phyloP scores from a whole-genome alignment of 2,329 filamentous ascomycete genomes.

The Annulohypoxylon truncatum region DNA sequence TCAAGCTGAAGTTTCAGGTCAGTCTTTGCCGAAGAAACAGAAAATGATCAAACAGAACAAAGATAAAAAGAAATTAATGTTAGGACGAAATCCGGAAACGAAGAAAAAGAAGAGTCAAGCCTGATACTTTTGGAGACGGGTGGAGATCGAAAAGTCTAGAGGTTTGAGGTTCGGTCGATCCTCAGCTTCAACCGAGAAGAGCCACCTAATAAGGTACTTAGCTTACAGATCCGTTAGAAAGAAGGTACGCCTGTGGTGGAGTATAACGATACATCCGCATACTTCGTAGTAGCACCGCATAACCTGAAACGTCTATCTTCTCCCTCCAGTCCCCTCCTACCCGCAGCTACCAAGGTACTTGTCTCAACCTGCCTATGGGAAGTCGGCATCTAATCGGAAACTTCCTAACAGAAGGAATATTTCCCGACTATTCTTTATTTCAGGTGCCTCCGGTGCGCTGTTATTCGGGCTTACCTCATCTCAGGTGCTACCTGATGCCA shows the following conservation, averaged over 20 bases:
- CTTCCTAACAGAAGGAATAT: conserved; percentile 27
- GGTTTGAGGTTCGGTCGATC: conserved; percentile 22
- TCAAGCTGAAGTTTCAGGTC: conserved; percentile 2
- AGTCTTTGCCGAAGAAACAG: not conserved
- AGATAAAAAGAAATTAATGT: not conserved
- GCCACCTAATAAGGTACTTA: conserved; percentile 12
- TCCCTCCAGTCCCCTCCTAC: conserved; percentile 4
- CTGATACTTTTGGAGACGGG: conserved; percentile 12
- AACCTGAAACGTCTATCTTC: conserved; percentile 42
- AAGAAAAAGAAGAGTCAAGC: conserved; percentile 2
- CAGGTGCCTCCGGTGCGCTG: conserved; percentile 1
- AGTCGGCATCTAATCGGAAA: conserved; percentile 9
- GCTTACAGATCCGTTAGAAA: conserved; percentile 21
- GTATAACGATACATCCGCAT: conserved; percentile 14
- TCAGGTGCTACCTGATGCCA: not conserved
- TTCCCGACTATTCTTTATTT: conserved; percentile 17
- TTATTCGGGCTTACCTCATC: conserved; percentile 2
- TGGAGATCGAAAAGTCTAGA: conserved; percentile 16
- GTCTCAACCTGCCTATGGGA: conserved; percentile 32
- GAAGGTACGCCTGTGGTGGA: not conserved
- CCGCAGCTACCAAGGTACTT: conserved; percentile 22
- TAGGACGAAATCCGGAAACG: not conserved
- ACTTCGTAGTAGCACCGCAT: conserved; percentile 38
- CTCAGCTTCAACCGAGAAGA: conserved; percentile 23
- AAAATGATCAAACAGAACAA: not conserved